Conservation (phyloP, 306 rosid species). For the Fagus crenata region DNA sequence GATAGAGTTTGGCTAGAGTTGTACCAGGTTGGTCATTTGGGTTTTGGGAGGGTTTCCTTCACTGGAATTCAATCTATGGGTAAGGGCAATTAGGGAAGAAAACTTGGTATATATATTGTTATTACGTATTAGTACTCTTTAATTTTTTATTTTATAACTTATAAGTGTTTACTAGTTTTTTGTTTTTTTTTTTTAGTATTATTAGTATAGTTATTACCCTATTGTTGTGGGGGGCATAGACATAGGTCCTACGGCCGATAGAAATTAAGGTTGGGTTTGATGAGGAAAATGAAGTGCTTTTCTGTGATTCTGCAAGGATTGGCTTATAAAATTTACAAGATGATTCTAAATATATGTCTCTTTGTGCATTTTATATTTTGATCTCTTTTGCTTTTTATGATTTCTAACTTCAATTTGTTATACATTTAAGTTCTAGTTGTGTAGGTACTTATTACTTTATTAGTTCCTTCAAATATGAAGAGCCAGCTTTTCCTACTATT, state of each 20-base stretch:
- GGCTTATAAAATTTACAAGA: background rate
- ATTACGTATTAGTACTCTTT: too few relatives aligned
- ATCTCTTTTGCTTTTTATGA: background rate
- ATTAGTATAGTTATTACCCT: background rate
- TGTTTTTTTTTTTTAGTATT: too few relatives aligned
- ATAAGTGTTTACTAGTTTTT: too few relatives aligned
- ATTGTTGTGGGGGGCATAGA: background rate
- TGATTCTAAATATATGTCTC: background rate
- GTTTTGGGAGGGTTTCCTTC: slow-evolving; percentile 77
- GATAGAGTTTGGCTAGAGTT: slow-evolving; percentile 77
- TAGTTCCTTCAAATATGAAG: background rate
- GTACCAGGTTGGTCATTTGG: slow-evolving; percentile 76
- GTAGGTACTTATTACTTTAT: too few relatives aligned
- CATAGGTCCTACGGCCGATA: background rate
- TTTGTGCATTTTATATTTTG: background rate
- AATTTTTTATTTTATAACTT: too few relatives aligned
- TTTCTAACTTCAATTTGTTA: background rate
- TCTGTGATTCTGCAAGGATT: background rate
- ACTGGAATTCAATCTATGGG: slow-evolving; percentile 35
- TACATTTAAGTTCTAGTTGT: background rate
- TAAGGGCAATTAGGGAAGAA: slow-evolving; percentile 31
- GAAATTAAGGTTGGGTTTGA: background rate
- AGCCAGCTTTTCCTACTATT: background rate
- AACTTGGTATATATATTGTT: background rate
- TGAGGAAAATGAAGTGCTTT: background rate